phyloP scores from a whole-genome alignment of 352 stramenopile genomes.

The Phytophthora agathidicida region DNA sequence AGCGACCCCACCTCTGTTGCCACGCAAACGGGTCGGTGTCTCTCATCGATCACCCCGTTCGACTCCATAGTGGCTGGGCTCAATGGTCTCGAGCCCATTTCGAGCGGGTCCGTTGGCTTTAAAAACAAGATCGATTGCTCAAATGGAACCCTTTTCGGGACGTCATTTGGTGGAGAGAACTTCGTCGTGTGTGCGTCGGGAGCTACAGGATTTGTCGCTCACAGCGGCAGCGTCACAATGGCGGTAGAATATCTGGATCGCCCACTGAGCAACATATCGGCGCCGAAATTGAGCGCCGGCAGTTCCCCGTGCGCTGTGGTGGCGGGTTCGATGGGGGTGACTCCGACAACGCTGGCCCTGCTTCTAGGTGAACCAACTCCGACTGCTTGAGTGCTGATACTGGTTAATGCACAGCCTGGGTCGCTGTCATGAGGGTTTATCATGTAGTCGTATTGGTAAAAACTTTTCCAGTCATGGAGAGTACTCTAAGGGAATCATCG shows the following conservation, averaged over 20 bases:
- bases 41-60: not conserved
- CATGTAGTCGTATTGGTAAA: too few relatives aligned
- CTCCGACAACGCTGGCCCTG: not conserved
- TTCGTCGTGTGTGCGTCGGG: constrained; percentile 13
- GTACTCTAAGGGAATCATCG: too few relatives aligned
- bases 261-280: not conserved
- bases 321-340: not conserved
- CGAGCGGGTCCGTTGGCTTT: constrained; percentile 8
- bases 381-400: too few relatives aligned
- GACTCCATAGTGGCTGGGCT: constrained; percentile 2
- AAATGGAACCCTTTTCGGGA: constrained; percentile 7
- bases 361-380: too few relatives aligned
- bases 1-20: not conserved
- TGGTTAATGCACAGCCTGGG: too few relatives aligned
- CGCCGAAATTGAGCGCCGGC: not conserved
- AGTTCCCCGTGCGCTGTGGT: not conserved
- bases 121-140: constrained; percentile 18
- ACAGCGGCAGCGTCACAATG: constrained; percentile 9
- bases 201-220: constrained; percentile 10
- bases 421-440: too few relatives aligned
- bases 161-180: constrained; percentile 5
- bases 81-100: constrained; percentile 11
- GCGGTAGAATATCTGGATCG: constrained; percentile 9
- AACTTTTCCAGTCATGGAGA: too few relatives aligned
- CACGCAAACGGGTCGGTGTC: not conserved